These are phyloP conservation scores for Rhizopus stolonifer DNA, from an alignment of 371 early-diverging fungal genomes.

Conservation along the genomic window DNA sequence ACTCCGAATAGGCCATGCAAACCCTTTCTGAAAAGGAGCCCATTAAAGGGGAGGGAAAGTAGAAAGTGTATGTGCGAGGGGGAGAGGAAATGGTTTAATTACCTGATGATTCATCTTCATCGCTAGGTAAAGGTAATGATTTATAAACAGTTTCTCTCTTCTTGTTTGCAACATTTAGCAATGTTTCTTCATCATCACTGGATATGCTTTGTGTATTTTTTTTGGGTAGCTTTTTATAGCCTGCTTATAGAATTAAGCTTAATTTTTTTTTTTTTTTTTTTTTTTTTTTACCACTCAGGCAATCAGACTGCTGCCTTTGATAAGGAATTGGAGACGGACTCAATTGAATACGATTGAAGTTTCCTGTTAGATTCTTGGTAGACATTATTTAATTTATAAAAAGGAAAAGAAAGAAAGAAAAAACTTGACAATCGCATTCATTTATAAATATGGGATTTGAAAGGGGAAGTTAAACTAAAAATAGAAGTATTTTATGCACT, in stretches of 20 bases:
- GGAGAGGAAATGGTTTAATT: not conserved
- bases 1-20: not conserved
- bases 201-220: conserved; percentile 35
- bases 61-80: not conserved
- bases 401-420: conserved; percentile 11
- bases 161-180: conserved; percentile 34
- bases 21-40: not conserved
- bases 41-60: not conserved
- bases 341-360: conserved; percentile 29
- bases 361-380: conserved; percentile 28
- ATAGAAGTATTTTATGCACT: too few relatives aligned
- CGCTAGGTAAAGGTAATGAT: conserved; percentile 32
- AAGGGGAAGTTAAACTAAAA: conserved; percentile 1
- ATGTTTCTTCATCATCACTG: conserved; percentile 42
- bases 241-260: too few relatives aligned
- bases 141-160: conserved; percentile 13
- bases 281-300: conserved; percentile 5
- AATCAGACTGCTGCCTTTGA: conserved; percentile 3
- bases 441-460: not conserved
- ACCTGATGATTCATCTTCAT: conserved; percentile 21
- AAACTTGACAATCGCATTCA: conserved; percentile 2
- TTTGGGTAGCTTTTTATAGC: conserved; percentile 8
- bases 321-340: conserved; percentile 12
- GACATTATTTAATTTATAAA: conserved; percentile 17
- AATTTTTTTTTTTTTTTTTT: too few relatives aligned